Conservation (phyloP, 306 rosid genomes). For the Casuarina glauca region DNA sequence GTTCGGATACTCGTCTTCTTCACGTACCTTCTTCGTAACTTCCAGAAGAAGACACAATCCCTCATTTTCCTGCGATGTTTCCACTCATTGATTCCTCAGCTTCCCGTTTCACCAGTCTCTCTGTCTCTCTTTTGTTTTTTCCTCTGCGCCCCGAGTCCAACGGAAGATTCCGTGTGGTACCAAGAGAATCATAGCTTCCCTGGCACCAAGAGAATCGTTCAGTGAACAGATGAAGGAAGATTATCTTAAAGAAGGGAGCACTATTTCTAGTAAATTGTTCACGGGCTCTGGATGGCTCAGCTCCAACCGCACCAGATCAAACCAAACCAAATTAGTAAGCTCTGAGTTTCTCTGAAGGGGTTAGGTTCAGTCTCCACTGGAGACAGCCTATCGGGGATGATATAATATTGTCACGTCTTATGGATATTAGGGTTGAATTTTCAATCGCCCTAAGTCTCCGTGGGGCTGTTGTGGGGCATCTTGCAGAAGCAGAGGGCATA, state of each 20-base stretch:
- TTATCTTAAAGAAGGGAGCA: too few relatives aligned
- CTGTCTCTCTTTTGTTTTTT: too few relatives aligned
- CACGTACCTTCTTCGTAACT: conserved; percentile 15
- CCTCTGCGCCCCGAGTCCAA: neutral
- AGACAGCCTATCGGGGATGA: too few relatives aligned
- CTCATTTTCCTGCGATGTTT: neutral
- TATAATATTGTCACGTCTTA: too few relatives aligned
- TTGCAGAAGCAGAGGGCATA: too few relatives aligned
- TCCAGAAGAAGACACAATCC: neutral
- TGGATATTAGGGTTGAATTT: too few relatives aligned
- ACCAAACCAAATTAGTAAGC: too few relatives aligned
- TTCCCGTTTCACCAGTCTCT: neutral
- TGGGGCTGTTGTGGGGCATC: too few relatives aligned
- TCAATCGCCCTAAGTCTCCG: too few relatives aligned
- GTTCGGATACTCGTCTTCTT: neutral
- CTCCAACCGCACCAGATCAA: too few relatives aligned
- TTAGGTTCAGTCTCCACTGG: too few relatives aligned
- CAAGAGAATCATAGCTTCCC: neutral
- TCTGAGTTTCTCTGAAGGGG: too few relatives aligned
- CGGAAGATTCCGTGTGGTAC: neutral
- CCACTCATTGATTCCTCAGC: neutral
- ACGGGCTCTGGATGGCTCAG: neutral
- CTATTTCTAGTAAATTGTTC: neutral
- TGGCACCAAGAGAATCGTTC: neutral
- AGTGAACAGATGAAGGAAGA: neutral